phyloP scores from a whole-genome alignment of 148 eudicot species.

The Spergularia bocconei region DNA sequence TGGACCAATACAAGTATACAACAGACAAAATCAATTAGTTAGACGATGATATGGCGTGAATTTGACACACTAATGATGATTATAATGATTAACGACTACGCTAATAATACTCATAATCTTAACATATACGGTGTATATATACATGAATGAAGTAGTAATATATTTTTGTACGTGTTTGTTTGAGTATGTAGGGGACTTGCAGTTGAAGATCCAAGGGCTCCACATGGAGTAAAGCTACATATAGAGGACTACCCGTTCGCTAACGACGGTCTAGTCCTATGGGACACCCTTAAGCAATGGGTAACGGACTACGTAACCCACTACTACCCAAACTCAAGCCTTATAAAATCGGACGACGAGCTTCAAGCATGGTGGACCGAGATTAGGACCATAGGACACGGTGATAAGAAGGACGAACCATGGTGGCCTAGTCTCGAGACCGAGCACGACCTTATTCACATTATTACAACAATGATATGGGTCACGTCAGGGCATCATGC shows the following conservation, averaged over 20 bases:
- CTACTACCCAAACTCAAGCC: conserved; percentile 45
- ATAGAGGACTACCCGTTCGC: conserved; percentile 80
- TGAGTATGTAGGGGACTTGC: conserved; percentile 61
- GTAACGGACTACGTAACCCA: conserved; percentile 56
- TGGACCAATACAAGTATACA: too few relatives aligned
- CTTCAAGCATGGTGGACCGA: conserved; percentile 82
- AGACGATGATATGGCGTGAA: too few relatives aligned
- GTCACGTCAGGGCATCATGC: conserved; percentile 76
- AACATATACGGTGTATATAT: too few relatives aligned
- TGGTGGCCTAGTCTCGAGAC: conserved; percentile 76
- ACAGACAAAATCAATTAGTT: too few relatives aligned
- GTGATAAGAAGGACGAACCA: conserved; percentile 62
- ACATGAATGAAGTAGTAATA: too few relatives aligned
- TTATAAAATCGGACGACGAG: conserved; percentile 47
- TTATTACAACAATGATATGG: conserved; percentile 70
- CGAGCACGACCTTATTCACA: conserved; percentile 41
- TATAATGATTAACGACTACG: too few relatives aligned
- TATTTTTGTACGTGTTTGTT: too few relatives aligned
- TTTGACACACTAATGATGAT: too few relatives aligned
- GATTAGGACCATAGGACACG: conserved; percentile 54
- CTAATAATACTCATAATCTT: too few relatives aligned
- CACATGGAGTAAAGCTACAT: conserved; percentile 63
- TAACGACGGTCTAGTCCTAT: conserved; percentile 61
- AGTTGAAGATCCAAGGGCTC: conserved; percentile 52
- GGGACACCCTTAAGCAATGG: conserved; percentile 68